Evolutionary conservation across 2,329 filamentous ascomycete species (phyloP), one percentile per base, ranked within the genome.

Genomic region (Pyrenochaeta sp.): DNA sequence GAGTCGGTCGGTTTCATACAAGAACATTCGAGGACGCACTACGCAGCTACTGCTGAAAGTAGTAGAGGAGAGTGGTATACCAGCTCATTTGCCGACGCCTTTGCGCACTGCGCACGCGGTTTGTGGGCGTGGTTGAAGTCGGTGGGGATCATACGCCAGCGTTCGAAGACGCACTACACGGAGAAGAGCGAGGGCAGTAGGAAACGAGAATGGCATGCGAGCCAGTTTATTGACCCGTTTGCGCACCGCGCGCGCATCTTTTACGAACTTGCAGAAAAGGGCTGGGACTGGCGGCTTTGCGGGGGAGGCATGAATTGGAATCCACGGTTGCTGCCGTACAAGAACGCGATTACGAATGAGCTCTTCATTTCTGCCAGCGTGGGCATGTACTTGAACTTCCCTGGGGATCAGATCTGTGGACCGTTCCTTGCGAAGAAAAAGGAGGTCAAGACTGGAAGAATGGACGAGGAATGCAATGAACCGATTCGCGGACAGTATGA

Each of bases 281-380:
- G 93, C 4, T 97, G 92, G 90, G 88, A 95, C 63, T 87, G 82
- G 15, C 79, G 78, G 17, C 80, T 96, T 4, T 97, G 93, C 61
- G 82, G 81, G 4, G 93, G 93, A 15, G 93, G 93, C 30, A 95
- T 97, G 88, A 81, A 85, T 10, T 97, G 93, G 93, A 95, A 89
- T 55, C 90, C 90, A 3, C 82, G 83, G 23, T 72, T 80, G 26
- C 30, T 63, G 15, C 90, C 91, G 0, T 97, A 96, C 76, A 97
- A 96, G 67, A 97, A 97, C 63, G 90, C 93, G 51, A 95, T 97
- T 60, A 97, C 93, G 20, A 96, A 96, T 63, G 85, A 96, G 67
- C 81, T 96, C 1, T 96, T 83, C 73, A 89, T 96, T 48, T 81
- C 92, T 0, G 90, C 90, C 0, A 94, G 89, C 15, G 82, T 93